Base-by-base conservation (phyloP, 768 basidiomycete genomes). In the Austroboletus festivus region DNA sequence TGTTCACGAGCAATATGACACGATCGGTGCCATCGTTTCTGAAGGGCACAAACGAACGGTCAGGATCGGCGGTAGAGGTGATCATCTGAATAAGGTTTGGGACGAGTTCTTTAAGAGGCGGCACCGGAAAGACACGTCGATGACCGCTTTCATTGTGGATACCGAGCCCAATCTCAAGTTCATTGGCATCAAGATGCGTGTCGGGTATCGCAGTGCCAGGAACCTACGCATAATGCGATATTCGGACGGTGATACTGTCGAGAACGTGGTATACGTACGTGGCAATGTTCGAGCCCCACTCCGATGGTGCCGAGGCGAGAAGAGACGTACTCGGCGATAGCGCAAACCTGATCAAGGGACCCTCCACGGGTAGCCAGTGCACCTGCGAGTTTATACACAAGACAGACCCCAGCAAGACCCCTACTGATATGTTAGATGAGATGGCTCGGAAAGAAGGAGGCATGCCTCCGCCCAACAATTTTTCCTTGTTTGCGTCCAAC, bases 301-400 rank as follows among this genome's bases (percentile, higher is more conserved):
- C 92, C 91, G 47, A 94, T 82, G 11, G 92, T 93, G 4, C 77
- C 90, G 22, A 91, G 71, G 45, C 77, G 79, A n/a, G 73, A 68
- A 0, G 88, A 74, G 20, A 82, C 73, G 69, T 81, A 84, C 56
- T 85, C 73, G 0, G 89, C 87, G 15, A 83, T 62, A 38, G 69
- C 60, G 61, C 85, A 78, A 6, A 94, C 86, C 42, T 85, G 76
- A 34, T 87, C 76, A 24, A 94, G 80, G 45, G 69, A 69, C 16
- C 75, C 85, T 5, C 89, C 89, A 15, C 75, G 70, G 21, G 80
- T 65, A 0, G 92, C 86, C 16, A 92, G 71, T 4, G 90, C 91
- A 37, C 92, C 92, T 10, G 90, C 87, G 46, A 93, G 85, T 70
- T 95, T 95, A 75, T 94, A 94, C 1, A 93, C 88, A 19, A 92